Evolutionary conservation across 129 eudicot genomes (phyloP), one percentile per base, ranked within the genome.

Genomic region (Chrysanthemum seticuspe): DNA sequence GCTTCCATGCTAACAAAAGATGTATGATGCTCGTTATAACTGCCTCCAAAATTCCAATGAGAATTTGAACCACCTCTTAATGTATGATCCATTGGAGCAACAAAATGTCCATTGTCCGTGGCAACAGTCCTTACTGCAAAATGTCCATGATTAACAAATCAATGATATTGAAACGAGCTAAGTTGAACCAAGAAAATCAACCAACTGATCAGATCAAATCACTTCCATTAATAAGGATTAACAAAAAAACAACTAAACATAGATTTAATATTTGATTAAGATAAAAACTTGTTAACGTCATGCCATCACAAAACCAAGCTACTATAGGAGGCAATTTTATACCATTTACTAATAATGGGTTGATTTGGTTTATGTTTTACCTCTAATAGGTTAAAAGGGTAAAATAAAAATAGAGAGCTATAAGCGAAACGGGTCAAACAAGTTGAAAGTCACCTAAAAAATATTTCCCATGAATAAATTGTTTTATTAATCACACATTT

Each of bases 91-190:
- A 18, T 18, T 70, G 78, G 81, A 54, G 55, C 44, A n/a, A 59
- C 52, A 74, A 56, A 56, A 36, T 76, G 63, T 12, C 66, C 67
- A 57, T 56, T 70, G 27, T 74, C 80, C 5, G 80, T 13, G 69
- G 71, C 47, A 65, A 71, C 72, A 44, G 60, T 15, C 71, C 70
- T 60, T 69, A 71, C 83, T 82, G 80, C 9, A 56, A 63, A 50
- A 75, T 19, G 10, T 55, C 13, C n/a, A 51, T 44, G 29, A 63
- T n/a, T 31, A 55, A 58, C 1, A 36, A 19, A 16, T 15, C 36
- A 68, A 19, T 21, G 47, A 31, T 52, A 53, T 31, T 12, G 34
- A 2, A 53, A 31, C 29, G 13, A 31, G 34, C 6, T 53, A 53
- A 53, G 3, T n/a, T 31, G 5, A 14, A 54, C 16, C 54, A 52